phyloP scores from a whole-genome alignment of 2,329 filamentous ascomycete species.

The Hymenoscyphus repandus region DNA sequence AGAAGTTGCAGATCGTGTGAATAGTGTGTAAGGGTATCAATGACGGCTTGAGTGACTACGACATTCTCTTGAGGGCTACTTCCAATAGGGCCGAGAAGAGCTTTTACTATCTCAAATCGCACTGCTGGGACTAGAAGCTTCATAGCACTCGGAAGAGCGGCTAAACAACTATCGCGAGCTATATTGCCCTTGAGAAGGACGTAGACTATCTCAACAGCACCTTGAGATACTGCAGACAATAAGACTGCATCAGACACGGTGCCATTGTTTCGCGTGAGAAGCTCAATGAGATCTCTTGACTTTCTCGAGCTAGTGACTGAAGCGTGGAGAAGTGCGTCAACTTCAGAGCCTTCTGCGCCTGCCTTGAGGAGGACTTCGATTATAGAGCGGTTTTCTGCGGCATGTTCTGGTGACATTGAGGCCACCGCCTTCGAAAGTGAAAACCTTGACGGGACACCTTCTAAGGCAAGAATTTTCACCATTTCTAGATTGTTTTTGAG shows the following conservation, averaged over 20 bases:
- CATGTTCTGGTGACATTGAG: conserved; percentile 10
- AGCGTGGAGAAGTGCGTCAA: conserved; percentile 9
- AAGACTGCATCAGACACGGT: conserved; percentile 9
- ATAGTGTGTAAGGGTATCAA: conserved; percentile 38
- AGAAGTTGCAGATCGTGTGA: conserved; percentile 47
- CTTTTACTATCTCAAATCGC: conserved; percentile 42
- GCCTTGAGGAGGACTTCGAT: conserved; percentile 12
- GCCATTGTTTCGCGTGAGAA: conserved; percentile 11
- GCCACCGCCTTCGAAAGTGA: conserved; percentile 13
- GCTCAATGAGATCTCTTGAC: conserved; percentile 11
- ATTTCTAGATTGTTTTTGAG: conserved; percentile 8
- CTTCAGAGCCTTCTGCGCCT: conserved; percentile 15
- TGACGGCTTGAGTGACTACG: conserved; percentile 40
- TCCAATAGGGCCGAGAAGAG: conserved; percentile 43
- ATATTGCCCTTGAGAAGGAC: conserved; percentile 7
- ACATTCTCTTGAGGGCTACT: conserved; percentile 34
- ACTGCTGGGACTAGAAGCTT: conserved; percentile 35
- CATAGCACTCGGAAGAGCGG: conserved; percentile 45
- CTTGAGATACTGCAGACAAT: conserved; percentile 9
- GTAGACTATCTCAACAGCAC: conserved; percentile 6
- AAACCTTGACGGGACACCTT: conserved; percentile 12
- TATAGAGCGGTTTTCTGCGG: conserved; percentile 7
- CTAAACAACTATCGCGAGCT: neutral
- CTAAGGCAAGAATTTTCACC: conserved; percentile 10
- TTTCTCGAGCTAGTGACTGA: conserved; percentile 3